A percentile compares a stretch with the other conserved stretches of the same genome.
phyloP scores from a whole-genome alignment of 2,329 filamentous ascomycete species.

The Aureobasidium sp. region DNA sequence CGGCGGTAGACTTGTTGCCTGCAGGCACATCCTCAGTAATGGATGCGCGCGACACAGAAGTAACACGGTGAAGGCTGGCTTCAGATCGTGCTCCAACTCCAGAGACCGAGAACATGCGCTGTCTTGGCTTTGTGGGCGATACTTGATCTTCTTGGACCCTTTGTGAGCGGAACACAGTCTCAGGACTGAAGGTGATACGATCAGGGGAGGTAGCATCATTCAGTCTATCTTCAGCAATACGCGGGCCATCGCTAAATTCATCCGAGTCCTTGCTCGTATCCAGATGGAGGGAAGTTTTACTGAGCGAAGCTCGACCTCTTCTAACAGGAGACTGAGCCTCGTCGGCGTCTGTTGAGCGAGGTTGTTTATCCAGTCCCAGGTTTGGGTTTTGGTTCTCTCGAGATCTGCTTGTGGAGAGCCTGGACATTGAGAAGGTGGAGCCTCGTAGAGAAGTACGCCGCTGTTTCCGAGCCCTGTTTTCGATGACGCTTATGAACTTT shows the following conservation, averaged over 20 bases:
- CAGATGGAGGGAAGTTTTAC: background rate
- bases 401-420: background rate
- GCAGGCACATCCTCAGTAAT: background rate
- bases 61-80: slow-evolving; percentile 22
- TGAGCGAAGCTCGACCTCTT: background rate
- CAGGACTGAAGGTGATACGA: slow-evolving; percentile 27
- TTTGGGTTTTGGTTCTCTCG: background rate
- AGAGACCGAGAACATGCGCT: slow-evolving; percentile 10
- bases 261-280: background rate
- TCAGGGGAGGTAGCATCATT: slow-evolving; percentile 2
- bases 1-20: slow-evolving; percentile 4
- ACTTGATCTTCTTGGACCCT: background rate
- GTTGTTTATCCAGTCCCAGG: background rate
- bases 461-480: slow-evolving; percentile 21
- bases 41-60: background rate
- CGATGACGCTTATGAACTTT: slow-evolving; percentile 50
- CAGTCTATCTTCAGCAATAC: background rate
- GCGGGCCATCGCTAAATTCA: background rate
- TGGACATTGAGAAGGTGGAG: slow-evolving; percentile 1
- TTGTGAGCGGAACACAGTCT: slow-evolving; percentile 22
- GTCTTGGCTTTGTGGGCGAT: background rate
- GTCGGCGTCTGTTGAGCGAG: background rate
- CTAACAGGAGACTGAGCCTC: background rate
- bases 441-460: background rate
- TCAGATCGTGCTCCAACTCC: slow-evolving; percentile 30